A percentile compares a stretch with the other conserved stretches of the same genome.
These are phyloP conservation scores for Fragosphaeria purpurea DNA, from an alignment of 2,329 filamentous ascomycete species.

Conservation along the genomic window DNA sequence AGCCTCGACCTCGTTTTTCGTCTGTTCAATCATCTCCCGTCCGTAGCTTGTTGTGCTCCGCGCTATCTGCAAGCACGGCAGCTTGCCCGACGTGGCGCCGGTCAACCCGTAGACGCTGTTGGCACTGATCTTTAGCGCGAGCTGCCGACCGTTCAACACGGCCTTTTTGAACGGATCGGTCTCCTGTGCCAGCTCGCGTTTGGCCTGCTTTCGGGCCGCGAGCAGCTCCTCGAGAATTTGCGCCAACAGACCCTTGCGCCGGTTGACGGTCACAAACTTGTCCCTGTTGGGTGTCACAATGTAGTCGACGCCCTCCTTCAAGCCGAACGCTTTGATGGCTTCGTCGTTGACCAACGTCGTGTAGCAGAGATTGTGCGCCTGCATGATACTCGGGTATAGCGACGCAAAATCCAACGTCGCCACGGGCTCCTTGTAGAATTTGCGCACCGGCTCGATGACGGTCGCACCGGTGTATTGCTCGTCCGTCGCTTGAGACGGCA, in stretches of 20 bases:
- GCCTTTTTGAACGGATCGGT: conserved; percentile 97
- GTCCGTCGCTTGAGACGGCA: conserved; percentile 58
- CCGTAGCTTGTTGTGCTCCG: conserved; percentile 96
- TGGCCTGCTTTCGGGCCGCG: conserved; percentile 86
- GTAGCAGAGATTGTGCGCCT: conserved; percentile 97
- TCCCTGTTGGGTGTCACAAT: conserved; percentile 93
- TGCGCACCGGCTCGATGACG: conserved; percentile 88
- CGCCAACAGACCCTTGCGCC: conserved; percentile 82
- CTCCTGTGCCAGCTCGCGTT: conserved; percentile 77
- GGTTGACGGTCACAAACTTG: conserved; percentile 78
- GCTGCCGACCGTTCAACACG: conserved; percentile 90
- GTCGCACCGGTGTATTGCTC: conserved; percentile 97
- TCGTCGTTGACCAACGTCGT: conserved; percentile 80
- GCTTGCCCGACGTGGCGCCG: conserved; percentile 88
- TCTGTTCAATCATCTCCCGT: conserved; percentile 97
- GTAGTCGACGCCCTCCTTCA: conserved; percentile 88
- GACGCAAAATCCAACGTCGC: conserved; percentile 98
- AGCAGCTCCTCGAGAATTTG: conserved; percentile 95
- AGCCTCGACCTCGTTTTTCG: conserved; percentile 87
- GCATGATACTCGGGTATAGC: conserved; percentile 96
- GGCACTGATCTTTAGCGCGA: conserved; percentile 91
- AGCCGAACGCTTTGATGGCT: conserved; percentile 61
- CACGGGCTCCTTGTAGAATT: conserved; percentile 90
- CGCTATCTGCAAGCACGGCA: conserved; percentile 89
- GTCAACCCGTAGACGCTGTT: conserved; percentile 98